phyloP scores from a whole-genome alignment of 1,284 basidiomycete species.

The Xerocomus cyaneibrunnescens region DNA sequence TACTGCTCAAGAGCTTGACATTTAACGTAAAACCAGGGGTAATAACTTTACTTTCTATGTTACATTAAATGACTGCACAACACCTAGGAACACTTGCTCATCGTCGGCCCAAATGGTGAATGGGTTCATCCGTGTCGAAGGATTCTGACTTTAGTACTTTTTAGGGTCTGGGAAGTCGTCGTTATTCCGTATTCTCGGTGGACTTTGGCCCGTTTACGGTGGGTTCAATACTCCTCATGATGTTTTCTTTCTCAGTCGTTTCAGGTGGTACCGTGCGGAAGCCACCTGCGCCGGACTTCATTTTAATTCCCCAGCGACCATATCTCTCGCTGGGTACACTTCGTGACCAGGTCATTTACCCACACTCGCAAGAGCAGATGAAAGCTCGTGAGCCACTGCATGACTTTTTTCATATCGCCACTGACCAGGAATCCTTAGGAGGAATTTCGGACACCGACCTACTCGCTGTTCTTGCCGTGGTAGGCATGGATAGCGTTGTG shows the following conservation, averaged over 20 bases:
- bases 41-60: slow-evolving; percentile 25
- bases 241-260: not conserved
- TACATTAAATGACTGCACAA: slow-evolving; percentile 1
- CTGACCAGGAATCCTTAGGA: slow-evolving; percentile 38
- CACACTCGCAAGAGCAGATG: slow-evolving; percentile 82
- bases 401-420: not conserved
- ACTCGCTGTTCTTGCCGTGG: slow-evolving; percentile 68
- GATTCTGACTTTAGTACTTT: not conserved
- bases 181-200: slow-evolving; percentile 92
- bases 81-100: slow-evolving; percentile 79
- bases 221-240: slow-evolving; percentile 9
- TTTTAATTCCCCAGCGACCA: slow-evolving; percentile 94
- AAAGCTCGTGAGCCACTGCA: slow-evolving; percentile 51
- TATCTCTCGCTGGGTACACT: slow-evolving; percentile 93
- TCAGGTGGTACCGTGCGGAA: slow-evolving; percentile 88
- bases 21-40: slow-evolving; percentile 92
- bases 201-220: slow-evolving; percentile 96
- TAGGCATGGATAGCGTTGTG: slow-evolving; percentile 88
- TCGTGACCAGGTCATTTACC: slow-evolving; percentile 90
- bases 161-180: slow-evolving; percentile 85
- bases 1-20: slow-evolving; percentile 80
- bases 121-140: slow-evolving; percentile 2
- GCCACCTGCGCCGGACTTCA: slow-evolving; percentile 86
- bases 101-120: slow-evolving; percentile 88
- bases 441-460: slow-evolving; percentile 79